Conservation (phyloP, 2,329 filamentous ascomycete species). For the Geosmithia putterillii region DNA sequence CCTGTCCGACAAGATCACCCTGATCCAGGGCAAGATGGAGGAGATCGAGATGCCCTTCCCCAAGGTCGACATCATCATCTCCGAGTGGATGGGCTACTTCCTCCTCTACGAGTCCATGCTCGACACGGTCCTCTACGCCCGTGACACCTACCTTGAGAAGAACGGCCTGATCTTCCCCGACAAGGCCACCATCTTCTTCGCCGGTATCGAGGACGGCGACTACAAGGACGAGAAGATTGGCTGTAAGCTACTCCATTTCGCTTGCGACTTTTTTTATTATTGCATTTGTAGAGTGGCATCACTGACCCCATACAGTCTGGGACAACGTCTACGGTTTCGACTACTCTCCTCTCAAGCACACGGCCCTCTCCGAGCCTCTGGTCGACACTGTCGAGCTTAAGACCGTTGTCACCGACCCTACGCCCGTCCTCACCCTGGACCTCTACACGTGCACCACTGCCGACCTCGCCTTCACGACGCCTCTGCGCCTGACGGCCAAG, state of each 20-base stretch:
- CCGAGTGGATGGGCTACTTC: constrained; percentile 99
- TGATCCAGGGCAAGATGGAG: constrained; percentile 99
- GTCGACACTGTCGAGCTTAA: constrained; percentile 98
- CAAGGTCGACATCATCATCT: constrained; percentile 98
- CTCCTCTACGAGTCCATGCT: constrained; percentile 98
- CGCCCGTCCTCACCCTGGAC: constrained; percentile 74
- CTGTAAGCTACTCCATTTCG: constrained; percentile 40
- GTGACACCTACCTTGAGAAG: constrained; percentile 79
- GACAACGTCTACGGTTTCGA: constrained; percentile 98
- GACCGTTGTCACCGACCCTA: constrained; percentile 88
- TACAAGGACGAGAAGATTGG: constrained; percentile 99
- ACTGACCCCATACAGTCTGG: constrained; percentile 68
- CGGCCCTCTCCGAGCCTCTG: constrained; percentile 86
- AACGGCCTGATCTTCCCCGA: constrained; percentile 95
- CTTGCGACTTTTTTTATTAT: background rate
- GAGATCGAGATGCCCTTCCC: constrained; percentile 87
- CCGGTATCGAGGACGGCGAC: constrained; percentile 94
- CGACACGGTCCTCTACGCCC: constrained; percentile 92
- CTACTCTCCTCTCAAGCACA: constrained; percentile 86
- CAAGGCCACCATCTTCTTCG: constrained; percentile 95
- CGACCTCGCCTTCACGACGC: constrained; percentile 73
- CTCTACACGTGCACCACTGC: constrained; percentile 78
- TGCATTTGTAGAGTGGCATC: background rate
- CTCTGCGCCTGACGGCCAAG: constrained; percentile 64
- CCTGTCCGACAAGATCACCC: constrained; percentile 88